phyloP scores from a whole-genome alignment of 805 yeast species.

The Candida insectorum region DNA sequence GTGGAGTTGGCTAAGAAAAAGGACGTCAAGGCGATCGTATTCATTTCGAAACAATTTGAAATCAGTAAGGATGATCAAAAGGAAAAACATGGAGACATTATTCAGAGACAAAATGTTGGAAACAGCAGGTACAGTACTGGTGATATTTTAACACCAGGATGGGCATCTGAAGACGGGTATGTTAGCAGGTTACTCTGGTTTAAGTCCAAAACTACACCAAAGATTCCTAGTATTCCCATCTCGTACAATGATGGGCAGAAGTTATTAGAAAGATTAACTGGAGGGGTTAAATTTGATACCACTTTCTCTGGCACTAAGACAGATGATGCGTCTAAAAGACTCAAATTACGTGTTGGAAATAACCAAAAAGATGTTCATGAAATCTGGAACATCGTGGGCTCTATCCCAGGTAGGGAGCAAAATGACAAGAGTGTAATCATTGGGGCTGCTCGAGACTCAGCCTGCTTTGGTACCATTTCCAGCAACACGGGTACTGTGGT shows the following conservation, averaged over 20 bases:
- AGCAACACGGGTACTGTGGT: slow-evolving; percentile 75
- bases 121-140: slow-evolving; percentile 65
- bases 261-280: slow-evolving; percentile 29
- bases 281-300: slow-evolving; percentile 29
- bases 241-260: slow-evolving; percentile 65
- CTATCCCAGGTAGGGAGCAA: slow-evolving; percentile 79
- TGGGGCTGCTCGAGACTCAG: slow-evolving; percentile 80
- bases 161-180: slow-evolving; percentile 46
- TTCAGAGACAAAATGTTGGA: slow-evolving; percentile 57
- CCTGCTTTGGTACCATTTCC: slow-evolving; percentile 68
- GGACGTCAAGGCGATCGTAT: slow-evolving; percentile 66
- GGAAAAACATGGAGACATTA: slow-evolving; percentile 33
- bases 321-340: slow-evolving; percentile 10
- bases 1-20: slow-evolving; percentile 47
- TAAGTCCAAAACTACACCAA: slow-evolving; percentile 54
- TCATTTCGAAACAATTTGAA: slow-evolving; percentile 42
- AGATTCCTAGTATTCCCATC: slow-evolving; percentile 73
- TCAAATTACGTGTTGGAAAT: slow-evolving; percentile 32
- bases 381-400: slow-evolving; percentile 76
- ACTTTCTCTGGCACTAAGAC: slow-evolving; percentile 23
- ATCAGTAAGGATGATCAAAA: slow-evolving; percentile 11
- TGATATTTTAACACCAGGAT: slow-evolving; percentile 77
- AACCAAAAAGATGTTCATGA: slow-evolving; percentile 54
- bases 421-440: slow-evolving; percentile 66
- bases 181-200: slow-evolving; percentile 40